Percentiles rank a stretch among this genome's conserved stretches.
Evolutionary conservation across 345 rosid species (phyloP).

Genomic region (Excoecaria agallocha): DNA sequence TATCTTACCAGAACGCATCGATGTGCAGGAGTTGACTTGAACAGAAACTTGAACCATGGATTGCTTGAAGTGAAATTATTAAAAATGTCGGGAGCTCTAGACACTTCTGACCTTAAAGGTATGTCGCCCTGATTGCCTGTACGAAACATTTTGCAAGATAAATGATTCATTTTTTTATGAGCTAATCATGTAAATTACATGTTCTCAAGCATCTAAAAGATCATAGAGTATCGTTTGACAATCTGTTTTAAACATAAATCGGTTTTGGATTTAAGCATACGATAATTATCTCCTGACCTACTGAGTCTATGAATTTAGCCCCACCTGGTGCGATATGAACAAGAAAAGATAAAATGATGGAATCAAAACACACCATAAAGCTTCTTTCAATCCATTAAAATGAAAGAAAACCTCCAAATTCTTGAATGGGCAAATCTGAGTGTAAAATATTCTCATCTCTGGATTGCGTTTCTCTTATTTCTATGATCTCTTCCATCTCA

Average conservation of each 20-base stretch:
- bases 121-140: neutral
- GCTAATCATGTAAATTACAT: too few species aligned
- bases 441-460: neutral
- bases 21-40: neutral
- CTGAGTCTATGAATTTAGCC: too few species aligned
- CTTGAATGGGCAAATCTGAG: neutral
- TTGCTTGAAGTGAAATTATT: neutral
- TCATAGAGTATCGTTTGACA: neutral
- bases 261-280: neutral
- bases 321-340: too few species aligned
- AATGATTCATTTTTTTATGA: too few species aligned
- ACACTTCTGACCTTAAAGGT: too few species aligned
- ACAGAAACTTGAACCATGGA: neutral
- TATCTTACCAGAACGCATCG: neutral
- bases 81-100: neutral
- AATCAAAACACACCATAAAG: neutral
- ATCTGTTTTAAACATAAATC: neutral
- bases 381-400: neutral
- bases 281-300: too few species aligned
- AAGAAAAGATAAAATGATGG: neutral
- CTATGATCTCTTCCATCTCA: neutral
- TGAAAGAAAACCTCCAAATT: neutral
- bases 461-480: neutral
- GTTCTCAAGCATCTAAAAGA: neutral
- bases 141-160: neutral